Base-by-base conservation (phyloP, 306 rosid genomes). In the Casuarina cunninghamiana region DNA sequence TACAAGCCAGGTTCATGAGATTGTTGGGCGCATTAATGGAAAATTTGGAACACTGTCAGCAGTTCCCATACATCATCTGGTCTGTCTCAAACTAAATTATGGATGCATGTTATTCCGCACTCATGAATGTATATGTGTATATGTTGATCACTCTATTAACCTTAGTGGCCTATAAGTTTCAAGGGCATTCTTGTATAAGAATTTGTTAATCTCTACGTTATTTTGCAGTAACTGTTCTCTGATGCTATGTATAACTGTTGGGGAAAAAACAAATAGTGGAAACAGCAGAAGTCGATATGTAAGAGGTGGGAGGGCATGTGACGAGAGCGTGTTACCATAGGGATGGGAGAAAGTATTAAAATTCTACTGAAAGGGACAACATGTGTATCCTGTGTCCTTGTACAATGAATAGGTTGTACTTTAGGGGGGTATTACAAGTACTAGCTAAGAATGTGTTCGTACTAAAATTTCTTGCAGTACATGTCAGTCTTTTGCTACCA, bases 51-150 rank as follows among this genome's bases (percentile, higher is more conserved):
- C 91, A 38, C 77, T 93, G 83, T 84, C 88, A 37, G 77, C 98
- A 54, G 98, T 93, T 80, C 98, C 98, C 19, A 93, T 93, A 82
- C 98, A 93, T 85, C 98, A 93, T 78, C 86, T 93, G 97, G 98
- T 93, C 69, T 57, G 88, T 77, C 69, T 50, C 48, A 70, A 21
- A 72, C 78, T 49, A 16, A 53, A 41, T 82, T n/a, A 44, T 65
- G 48, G 69, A 53, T 43, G 54, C 39, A 66, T 73, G 50, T 77
- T 66, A 19, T 21, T 39, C 53, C 10, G 5, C 5, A 35, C 45
- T 35, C 54, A 49, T 62, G 68, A 53, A 12, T 74, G 37, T 67
- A 42, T 63, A 11, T 58, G 35, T 58, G 16, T 26, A 58, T 58
- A 21, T 15, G 46, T 63, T 37, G 43, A 63, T 63, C 69, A 19